phyloP scores from a whole-genome alignment of 768 basidiomycete genomes.

The Tubosaeta brunneosetosa region DNA sequence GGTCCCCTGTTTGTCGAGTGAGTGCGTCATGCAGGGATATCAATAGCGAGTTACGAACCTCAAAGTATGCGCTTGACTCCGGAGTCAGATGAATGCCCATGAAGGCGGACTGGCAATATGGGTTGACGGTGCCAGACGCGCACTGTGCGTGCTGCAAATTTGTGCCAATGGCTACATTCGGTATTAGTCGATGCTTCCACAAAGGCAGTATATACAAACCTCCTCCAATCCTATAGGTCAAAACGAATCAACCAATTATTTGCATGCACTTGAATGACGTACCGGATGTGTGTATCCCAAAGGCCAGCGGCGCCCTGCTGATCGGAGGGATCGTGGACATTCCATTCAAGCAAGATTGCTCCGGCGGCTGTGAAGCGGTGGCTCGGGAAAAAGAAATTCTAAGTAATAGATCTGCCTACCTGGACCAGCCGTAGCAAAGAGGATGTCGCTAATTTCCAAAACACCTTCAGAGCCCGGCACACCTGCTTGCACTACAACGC shows the following conservation, averaged over 20 bases:
- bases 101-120: constrained; percentile 59
- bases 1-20: constrained; percentile 42
- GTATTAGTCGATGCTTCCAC: background rate
- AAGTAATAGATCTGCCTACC: constrained; percentile 9
- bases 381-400: background rate
- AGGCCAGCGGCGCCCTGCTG: constrained; percentile 50
- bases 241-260: background rate
- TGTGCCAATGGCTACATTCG: constrained; percentile 43
- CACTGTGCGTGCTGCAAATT: constrained; percentile 44
- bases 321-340: constrained; percentile 51
- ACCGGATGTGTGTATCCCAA: constrained; percentile 46
- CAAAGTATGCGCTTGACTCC: constrained; percentile 53
- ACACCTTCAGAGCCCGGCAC: constrained; percentile 42
- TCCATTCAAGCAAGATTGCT: constrained; percentile 54
- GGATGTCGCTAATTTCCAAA: constrained; percentile 60
- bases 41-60: constrained; percentile 35
- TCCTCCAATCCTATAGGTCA: constrained; percentile 24
- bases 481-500: constrained; percentile 42
- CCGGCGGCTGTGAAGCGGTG: constrained; percentile 30
- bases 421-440: constrained; percentile 56
- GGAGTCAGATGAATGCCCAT: constrained; percentile 57
- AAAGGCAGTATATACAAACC: constrained; percentile 5
- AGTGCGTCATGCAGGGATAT: background rate
- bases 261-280: background rate
- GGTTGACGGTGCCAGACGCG: constrained; percentile 36